Base-by-base conservation (phyloP, 164 flowering plant genomes). In the Tetracentron sinense region DNA sequence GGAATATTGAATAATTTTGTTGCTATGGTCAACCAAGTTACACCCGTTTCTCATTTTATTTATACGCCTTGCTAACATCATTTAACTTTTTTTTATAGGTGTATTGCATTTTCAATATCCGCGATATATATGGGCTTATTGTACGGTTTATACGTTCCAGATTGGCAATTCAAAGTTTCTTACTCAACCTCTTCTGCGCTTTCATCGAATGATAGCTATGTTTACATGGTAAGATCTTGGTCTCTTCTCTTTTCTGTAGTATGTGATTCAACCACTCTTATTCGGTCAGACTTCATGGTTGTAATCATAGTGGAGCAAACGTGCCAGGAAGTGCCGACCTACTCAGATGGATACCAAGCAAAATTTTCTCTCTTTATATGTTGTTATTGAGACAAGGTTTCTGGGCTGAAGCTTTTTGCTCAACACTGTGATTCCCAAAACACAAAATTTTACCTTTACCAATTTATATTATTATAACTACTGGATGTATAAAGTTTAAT, bases 131-230 rank as follows among this genome's bases (percentile, higher is more conserved):
- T 75, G 54, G 82, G 71, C 22, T 33, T 87, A 31, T 66, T 72
- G 29, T 79, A 82, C 69, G 85, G 88, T 63, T 54, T 87, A 63
- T 81, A 82, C 75, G 89, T 87, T 63, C 86, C 93, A 12, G 89
- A 87, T 73, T 87, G 93, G 93, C 75, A 83, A 51, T 79, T 81
- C 59, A 62, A 58, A 56, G 75, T 58, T 35, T 61, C 77, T 38
- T 30, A 61, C 33, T 52, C 83, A 63, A 58, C 74, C 47, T 63
- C 72, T 58, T 67, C 74, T 23, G 47, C 17, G 19, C 42, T 22
- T 59, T 20, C 72, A 48, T 50, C 69, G 16, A 77, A 76, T 50
- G 54, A 60, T 50, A 77, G 62, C 72, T 5, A 55, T 66, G 46
- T 72, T 52, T 75, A 71, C 66, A 72, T 38, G 65, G 91, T 83